Percentiles rank a stretch among this genome's conserved stretches.
Conservation (phyloP, 441 rosid species). For the Breynia disticha region DNA sequence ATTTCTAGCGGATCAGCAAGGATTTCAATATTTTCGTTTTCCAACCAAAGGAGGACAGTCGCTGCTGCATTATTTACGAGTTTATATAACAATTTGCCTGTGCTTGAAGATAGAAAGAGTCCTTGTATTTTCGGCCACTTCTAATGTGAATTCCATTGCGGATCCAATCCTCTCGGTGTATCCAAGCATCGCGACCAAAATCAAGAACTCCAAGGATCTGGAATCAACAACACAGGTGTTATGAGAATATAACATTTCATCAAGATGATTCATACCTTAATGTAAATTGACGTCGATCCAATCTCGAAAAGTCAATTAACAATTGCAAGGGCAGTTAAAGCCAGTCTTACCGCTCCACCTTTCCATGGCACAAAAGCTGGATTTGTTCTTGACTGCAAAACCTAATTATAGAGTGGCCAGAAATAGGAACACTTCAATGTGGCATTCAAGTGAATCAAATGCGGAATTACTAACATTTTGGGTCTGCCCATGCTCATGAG, state of each 20-base stretch:
- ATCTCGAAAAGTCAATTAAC: background rate
- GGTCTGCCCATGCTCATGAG: no score
- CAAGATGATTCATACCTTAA: no score
- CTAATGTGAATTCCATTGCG: conserved; percentile 66
- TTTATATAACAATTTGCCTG: conserved; percentile 79
- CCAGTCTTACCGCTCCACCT: conserved; percentile 79
- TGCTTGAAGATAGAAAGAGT: conserved; percentile 77
- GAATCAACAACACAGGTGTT: background rate
- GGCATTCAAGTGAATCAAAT: no score
- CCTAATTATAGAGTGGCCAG: background rate
- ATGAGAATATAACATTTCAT: background rate
- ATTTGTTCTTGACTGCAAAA: conserved; percentile 62
- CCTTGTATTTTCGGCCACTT: conserved; percentile 78
- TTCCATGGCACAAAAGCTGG: conserved; percentile 68
- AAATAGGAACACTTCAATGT: no score
- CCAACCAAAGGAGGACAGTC: background rate
- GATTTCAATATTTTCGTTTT: conserved; percentile 1
- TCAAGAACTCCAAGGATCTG: conserved; percentile 87
- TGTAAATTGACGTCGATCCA: no score
- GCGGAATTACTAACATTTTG: background rate
- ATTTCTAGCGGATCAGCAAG: background rate
- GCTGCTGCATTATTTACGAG: conserved; percentile 20
- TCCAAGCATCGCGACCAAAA: conserved; percentile 86
- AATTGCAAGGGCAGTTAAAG: background rate
- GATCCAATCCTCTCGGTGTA: conserved; percentile 82